A percentile compares a stretch with the other conserved stretches of the same genome.
Evolutionary conservation across 2,329 filamentous ascomycete genomes (phyloP).

Genomic region (Colletotrichum eremochloae): DNA sequence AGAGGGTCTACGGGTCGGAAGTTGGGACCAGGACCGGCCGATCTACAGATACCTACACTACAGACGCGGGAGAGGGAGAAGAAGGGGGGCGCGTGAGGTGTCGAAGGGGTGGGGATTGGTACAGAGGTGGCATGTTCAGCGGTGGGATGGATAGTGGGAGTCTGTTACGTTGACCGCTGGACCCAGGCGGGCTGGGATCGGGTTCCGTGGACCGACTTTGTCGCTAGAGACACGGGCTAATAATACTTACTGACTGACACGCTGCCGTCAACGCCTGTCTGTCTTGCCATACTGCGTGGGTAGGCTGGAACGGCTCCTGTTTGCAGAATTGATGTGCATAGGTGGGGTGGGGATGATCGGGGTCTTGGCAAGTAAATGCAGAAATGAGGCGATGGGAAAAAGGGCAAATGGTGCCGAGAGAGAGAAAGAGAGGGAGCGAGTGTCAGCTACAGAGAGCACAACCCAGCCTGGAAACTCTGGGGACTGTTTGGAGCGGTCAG

Average conservation of each 20-base stretch:
- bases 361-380: constrained; percentile 7
- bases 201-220: constrained; percentile 11
- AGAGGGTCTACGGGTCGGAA: neutral
- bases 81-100: constrained; percentile 31
- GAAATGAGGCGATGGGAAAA: constrained; percentile 10
- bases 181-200: constrained; percentile 7
- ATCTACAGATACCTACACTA: neutral
- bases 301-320: constrained; percentile 29
- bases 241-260: neutral
- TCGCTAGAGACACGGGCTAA: neutral
- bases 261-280: neutral
- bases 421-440: neutral
- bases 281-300: too few relatives aligned
- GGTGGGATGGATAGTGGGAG: neutral
- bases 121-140: constrained; percentile 14
- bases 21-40: constrained; percentile 19
- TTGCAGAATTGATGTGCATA: constrained; percentile 26
- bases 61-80: neutral
- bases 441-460: too few relatives aligned
- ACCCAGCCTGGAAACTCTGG: neutral
- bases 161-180: constrained; percentile 25
- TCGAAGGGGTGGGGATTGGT: constrained; percentile 35
- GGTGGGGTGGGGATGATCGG: neutral
- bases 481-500: neutral
- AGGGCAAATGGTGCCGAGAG: neutral